These are phyloP conservation scores for Imleria badia DNA, from an alignment of 768 basidiomycete genomes.

Conservation along the genomic window DNA sequence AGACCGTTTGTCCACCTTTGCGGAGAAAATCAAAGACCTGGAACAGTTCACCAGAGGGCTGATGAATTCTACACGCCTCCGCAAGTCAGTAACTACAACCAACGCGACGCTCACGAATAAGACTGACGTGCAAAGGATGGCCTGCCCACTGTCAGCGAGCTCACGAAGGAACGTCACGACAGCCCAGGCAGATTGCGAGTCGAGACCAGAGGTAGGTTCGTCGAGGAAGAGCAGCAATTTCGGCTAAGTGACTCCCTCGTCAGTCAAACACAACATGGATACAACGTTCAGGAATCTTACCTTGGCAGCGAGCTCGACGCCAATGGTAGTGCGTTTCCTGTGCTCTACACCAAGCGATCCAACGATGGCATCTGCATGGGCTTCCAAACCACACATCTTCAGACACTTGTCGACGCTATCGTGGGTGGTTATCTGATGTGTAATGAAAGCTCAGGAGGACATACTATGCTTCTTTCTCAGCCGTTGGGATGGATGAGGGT, in stretches of 20 bases:
- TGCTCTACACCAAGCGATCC: constrained; percentile 52
- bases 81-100: background rate
- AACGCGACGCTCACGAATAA: background rate
- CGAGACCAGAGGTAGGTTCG: constrained; percentile 59
- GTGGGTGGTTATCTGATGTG: background rate
- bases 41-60: constrained; percentile 50
- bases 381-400: constrained; percentile 65
- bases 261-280: background rate
- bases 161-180: constrained; percentile 49
- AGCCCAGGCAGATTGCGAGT: constrained; percentile 52
- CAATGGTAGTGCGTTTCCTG: constrained; percentile 58
- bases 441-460: constrained; percentile 25
- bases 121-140: constrained; percentile 54
- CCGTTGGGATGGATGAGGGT: constrained; percentile 56
- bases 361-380: constrained; percentile 61
- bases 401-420: constrained; percentile 54
- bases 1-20: constrained; percentile 62
- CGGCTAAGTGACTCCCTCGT: constrained; percentile 24
- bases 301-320: constrained; percentile 59
- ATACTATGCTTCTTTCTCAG: constrained; percentile 80
- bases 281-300: constrained; percentile 19
- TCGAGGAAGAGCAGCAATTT: constrained; percentile 56
- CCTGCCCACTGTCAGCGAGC: constrained; percentile 53
- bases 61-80: constrained; percentile 16
- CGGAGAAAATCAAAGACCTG: constrained; percentile 52